These are phyloP conservation scores for Zygosaccharomyces kombuchaensis DNA, from an alignment of 805 yeast species.

Conservation along the genomic window DNA sequence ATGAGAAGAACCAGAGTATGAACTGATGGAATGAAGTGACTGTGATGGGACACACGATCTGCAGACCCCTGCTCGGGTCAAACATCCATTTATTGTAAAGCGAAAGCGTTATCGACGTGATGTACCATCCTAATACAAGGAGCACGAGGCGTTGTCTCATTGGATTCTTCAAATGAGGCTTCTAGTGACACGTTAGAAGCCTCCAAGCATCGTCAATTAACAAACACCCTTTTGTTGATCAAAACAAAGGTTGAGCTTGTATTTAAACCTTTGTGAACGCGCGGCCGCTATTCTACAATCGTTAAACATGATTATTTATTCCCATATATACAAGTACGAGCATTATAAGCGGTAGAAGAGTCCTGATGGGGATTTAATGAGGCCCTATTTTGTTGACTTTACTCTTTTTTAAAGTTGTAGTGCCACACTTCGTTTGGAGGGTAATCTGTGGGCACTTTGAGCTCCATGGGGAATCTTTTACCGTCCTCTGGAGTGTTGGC, in stretches of 20 bases:
- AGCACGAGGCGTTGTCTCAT: slow-evolving; percentile 12
- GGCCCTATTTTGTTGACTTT: not conserved
- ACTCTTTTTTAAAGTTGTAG: slow-evolving; percentile 36
- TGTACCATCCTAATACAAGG: slow-evolving; percentile 56
- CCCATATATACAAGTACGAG: not conserved
- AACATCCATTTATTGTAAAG: slow-evolving; percentile 98
- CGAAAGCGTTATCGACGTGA: slow-evolving; percentile 63
- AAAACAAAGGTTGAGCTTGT: not conserved
- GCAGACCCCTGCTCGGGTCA: slow-evolving; percentile 58
- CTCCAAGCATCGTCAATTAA: not conserved
- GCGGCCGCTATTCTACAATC: not conserved
- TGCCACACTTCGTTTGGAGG: slow-evolving; percentile 85
- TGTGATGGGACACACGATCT: slow-evolving; percentile 77
- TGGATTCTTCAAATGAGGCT: slow-evolving; percentile 1
- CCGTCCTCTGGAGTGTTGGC: slow-evolving; percentile 57
- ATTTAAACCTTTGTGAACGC: not conserved
- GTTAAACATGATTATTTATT: not conserved
- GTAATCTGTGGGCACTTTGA: slow-evolving; percentile 82
- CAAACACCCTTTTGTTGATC: not conserved
- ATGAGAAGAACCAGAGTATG: slow-evolving; percentile 51
- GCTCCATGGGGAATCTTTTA: slow-evolving; percentile 73
- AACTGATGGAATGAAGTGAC: slow-evolving; percentile 84
- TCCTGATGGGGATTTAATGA: not conserved
- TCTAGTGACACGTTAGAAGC: not conserved
- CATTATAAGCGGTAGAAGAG: not conserved